phyloP scores from a whole-genome alignment of 2,329 filamentous ascomycete genomes.

The Diaporthe destruens region DNA sequence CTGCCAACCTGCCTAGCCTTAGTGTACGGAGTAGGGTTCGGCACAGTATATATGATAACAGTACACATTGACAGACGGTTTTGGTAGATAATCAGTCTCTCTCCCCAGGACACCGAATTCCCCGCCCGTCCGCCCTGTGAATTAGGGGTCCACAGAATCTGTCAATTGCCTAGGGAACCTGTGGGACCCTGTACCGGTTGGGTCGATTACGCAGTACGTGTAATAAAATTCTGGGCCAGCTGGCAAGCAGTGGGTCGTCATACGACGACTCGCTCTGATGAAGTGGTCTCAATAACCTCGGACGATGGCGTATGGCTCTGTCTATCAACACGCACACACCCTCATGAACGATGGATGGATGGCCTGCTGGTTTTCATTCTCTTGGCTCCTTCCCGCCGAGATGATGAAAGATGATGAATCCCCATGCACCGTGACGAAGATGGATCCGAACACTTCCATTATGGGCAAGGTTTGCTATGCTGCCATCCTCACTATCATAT shows the following conservation, averaged over 20 bases:
- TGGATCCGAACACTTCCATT: background rate
- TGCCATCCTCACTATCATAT: background rate
- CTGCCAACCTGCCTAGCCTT: no score
- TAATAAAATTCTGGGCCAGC: background rate
- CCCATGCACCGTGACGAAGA: background rate
- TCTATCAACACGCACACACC: conserved; percentile 1
- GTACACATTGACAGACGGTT: no score
- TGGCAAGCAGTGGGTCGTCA: background rate
- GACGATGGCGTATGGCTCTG: background rate
- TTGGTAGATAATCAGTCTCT: no score
- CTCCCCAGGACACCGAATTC: background rate
- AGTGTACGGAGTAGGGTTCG: no score
- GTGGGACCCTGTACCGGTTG: background rate
- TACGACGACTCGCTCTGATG: conserved; percentile 1
- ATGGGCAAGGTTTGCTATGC: background rate
- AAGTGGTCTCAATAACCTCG: background rate
- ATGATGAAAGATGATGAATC: background rate
- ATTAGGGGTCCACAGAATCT: conserved; percentile 29
- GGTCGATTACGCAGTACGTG: no score
- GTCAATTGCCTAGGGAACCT: conserved; percentile 12
- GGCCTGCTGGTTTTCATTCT: background rate
- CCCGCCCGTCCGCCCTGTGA: background rate
- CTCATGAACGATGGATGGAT: conserved; percentile 1
- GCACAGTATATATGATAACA: conserved; percentile 1
- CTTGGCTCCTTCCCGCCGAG: background rate